Evolutionary conservation across 228 moss, liverwort and hornwort genomes (phyloP), one percentile per base, ranked within the genome.

Genomic region (Sphagnum fallax): DNA sequence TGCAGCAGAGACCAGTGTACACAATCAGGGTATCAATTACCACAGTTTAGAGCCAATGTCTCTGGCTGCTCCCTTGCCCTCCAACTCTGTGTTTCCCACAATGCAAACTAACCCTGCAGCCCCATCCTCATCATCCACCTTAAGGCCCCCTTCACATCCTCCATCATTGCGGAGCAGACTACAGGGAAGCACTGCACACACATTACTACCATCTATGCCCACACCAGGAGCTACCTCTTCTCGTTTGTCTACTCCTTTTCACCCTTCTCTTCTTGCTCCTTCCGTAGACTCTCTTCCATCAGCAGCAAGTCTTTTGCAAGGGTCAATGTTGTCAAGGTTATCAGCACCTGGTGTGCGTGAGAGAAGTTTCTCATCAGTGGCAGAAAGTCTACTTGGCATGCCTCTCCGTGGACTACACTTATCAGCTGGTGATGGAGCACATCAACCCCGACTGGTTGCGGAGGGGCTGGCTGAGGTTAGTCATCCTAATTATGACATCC

Each of bases 381-480:
- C 90, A 14, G 91, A 89, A 76, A 84, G 84, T 61, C 78, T 87
- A 16, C 72, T 93, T 16, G 89, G 93, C 60, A 79, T 88, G 74
- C 93, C 89, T 49, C 88, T 91, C 65, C 80, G 86, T 10, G 87
- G 89, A n/a, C 69, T 94, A 79, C 89, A 84, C 51, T 80, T 83
- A 80, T 81, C 88, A 18, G 15, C 79, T 67, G 75, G 78, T 58
- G 85, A 91, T 66, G 91, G 89, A 71, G 91, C 87, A 47, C 78
- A 89, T 70, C 89, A 85, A 73, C 89, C 91, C 69, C 85, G 86
- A 53, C 87, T 91, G 13, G 78, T 89, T 73, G 85, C 87, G 10
- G 93, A 93, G 67, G 91, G 91, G 63, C 82, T 93, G 52, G 93
- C 93, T 32, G 93, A 94, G 93, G 93, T 94, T 57, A 64, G 70